A percentile compares a stretch with the other conserved stretches of the same genome.
These are phyloP conservation scores for Dalbergia cochinchinensis DNA, from an alignment of 306 rosid species.

Conservation along the genomic window DNA sequence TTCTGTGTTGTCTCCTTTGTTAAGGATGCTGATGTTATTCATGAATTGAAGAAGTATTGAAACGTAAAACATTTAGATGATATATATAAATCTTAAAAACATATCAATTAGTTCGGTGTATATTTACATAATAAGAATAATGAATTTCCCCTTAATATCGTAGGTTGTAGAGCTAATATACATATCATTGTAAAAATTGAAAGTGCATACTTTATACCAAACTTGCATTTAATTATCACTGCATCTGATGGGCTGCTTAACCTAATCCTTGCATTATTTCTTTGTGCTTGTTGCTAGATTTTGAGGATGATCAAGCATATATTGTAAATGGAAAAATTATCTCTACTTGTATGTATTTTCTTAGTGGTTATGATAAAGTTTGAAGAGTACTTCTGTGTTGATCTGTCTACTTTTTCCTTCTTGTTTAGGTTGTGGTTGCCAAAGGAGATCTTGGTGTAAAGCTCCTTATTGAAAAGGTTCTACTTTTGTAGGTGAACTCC, in stretches of 20 bases:
- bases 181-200: conserved; percentile 96
- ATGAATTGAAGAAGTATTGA: conserved; percentile 88
- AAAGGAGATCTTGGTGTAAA: conserved; percentile 70
- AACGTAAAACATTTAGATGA: conserved; percentile 53
- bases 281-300: not conserved
- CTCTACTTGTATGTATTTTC: too few relatives aligned
- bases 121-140: conserved; percentile 25
- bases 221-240: conserved; percentile 88
- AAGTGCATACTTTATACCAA: conserved; percentile 95
- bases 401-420: conserved; percentile 13
- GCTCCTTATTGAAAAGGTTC: conserved; percentile 66
- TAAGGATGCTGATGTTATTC: conserved; percentile 94
- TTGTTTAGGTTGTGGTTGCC: conserved; percentile 63
- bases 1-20: conserved; percentile 98
- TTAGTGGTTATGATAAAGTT: too few relatives aligned
- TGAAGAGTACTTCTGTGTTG: not conserved
- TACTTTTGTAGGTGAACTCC: conserved; percentile 57
- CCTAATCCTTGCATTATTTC: conserved; percentile 41
- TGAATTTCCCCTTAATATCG: conserved; percentile 43
- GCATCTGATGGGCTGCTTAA: conserved; percentile 63
- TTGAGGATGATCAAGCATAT: too few relatives aligned
- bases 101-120: conserved; percentile 15
- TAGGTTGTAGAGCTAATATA: conserved; percentile 87
- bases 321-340: too few relatives aligned
- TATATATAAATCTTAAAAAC: not conserved